These are phyloP conservation scores for Solanum paucissectum DNA, from an alignment of 257 asterid species.

Conservation along the genomic window DNA sequence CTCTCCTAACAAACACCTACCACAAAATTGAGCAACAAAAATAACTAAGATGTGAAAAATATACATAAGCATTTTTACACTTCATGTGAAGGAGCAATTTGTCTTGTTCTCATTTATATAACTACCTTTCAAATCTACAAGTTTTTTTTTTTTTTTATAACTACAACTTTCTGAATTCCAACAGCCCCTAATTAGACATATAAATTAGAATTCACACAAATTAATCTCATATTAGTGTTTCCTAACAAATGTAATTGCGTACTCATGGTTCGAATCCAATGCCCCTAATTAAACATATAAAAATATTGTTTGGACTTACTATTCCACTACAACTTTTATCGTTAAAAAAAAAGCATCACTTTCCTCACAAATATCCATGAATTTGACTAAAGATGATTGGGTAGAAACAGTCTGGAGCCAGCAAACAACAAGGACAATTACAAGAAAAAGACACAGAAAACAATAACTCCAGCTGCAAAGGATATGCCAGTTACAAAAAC, in stretches of 20 bases:
- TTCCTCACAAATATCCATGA: neutral
- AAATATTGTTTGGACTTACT: neutral
- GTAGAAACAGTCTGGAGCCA: neutral
- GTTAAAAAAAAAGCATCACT: neutral
- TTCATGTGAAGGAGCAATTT: neutral
- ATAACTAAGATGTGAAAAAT: neutral
- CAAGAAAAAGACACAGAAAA: neutral
- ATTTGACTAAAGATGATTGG: neutral
- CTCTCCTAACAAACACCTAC: neutral
- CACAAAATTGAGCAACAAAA: neutral
- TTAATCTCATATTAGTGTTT: neutral
- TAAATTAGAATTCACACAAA: neutral
- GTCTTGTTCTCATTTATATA: neutral
- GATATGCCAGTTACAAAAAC: neutral
- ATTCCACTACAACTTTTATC: no score
- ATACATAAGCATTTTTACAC: neutral
- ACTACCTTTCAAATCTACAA: neutral
- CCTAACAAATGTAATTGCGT: neutral
- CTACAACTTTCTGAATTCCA: neutral
- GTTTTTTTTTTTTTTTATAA: neutral
- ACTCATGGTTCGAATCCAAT: neutral
- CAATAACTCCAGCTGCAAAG: neutral
- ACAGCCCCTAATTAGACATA: no score
- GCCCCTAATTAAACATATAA: neutral
- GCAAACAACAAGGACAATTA: neutral